A percentile compares a stretch with the other conserved stretches of the same genome.
Evolutionary conservation across 768 basidiomycete species (phyloP).

Genomic region (Xanthoconium stramineum): DNA sequence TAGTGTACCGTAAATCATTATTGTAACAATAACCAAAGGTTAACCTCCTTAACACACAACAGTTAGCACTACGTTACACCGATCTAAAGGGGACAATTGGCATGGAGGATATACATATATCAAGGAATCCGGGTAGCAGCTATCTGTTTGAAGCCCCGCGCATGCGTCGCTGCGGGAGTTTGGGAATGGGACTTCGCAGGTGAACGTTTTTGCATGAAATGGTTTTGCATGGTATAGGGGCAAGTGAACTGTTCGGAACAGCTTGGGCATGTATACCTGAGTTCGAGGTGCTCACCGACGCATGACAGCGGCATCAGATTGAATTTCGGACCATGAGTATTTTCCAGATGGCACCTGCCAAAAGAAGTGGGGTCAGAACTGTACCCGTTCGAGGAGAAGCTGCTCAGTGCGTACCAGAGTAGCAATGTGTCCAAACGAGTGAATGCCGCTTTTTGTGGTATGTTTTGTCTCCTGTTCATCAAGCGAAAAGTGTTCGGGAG

Average conservation of each 20-base stretch:
- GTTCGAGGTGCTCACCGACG: constrained; percentile 15
- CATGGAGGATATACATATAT: no score
- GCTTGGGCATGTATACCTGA: constrained; percentile 9
- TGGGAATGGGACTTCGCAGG: no score
- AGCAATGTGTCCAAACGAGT: not conserved
- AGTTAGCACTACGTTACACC: no score
- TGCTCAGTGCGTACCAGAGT: not conserved
- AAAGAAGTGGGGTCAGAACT: not conserved
- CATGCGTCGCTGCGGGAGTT: no score
- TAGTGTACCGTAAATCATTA: no score
- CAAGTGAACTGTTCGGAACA: constrained; percentile 27
- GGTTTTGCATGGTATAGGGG: constrained; percentile 17
- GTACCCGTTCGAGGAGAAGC: not conserved
- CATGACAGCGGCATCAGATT: not conserved
- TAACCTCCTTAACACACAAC: no score
- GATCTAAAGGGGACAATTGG: no score
- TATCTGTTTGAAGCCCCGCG: no score
- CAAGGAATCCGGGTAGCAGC: no score
- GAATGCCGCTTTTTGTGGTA: constrained; percentile 2
- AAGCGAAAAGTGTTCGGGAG: constrained; percentile 3
- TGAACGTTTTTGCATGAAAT: constrained; percentile 4
- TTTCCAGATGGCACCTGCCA: not conserved
- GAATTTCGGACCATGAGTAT: not conserved
- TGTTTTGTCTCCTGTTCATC: not conserved
- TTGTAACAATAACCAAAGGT: no score